phyloP scores from a whole-genome alignment of 1,284 basidiomycete species.

The Cutaneotrichosporon sp. region DNA sequence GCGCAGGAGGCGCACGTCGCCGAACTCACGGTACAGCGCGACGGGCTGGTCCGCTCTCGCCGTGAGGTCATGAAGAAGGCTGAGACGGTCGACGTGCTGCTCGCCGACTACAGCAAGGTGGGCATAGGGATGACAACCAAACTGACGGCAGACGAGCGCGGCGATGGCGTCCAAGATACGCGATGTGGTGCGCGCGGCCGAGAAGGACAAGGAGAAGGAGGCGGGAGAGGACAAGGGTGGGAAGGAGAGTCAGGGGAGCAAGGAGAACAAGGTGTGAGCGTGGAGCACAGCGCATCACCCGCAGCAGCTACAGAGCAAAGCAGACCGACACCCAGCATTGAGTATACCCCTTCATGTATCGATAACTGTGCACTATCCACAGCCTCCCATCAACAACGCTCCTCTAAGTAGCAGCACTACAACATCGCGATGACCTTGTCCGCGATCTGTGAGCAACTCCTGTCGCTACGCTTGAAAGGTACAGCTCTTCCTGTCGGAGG shows the following conservation, averaged over 20 bases:
- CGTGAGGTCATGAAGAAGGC: slow-evolving; percentile 45
- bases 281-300: not conserved
- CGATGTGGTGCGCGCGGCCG: slow-evolving; percentile 25
- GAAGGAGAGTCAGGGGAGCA: not conserved
- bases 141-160: slow-evolving; percentile 30
- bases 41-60: slow-evolving; percentile 37
- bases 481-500: too few species aligned
- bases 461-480: too few species aligned
- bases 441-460: too few species aligned
- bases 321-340: slow-evolving; percentile 4
- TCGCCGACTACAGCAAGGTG: slow-evolving; percentile 42
- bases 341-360: slow-evolving; percentile 8
- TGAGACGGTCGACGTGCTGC: slow-evolving; percentile 39
- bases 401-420: too few species aligned
- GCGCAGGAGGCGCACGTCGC: slow-evolving; percentile 36
- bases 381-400: too few species aligned
- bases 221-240: not conserved
- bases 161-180: slow-evolving; percentile 35
- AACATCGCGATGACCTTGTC: too few species aligned
- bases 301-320: not conserved
- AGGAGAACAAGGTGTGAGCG: not conserved
- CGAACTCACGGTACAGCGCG: slow-evolving; percentile 40
- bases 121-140: slow-evolving; percentile 14
- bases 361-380: too few species aligned
- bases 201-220: not conserved